Percentiles rank a stretch among this genome's conserved stretches.
phyloP scores from a whole-genome alignment of 352 stramenopile genomes.

The Globisporangium polare region DNA sequence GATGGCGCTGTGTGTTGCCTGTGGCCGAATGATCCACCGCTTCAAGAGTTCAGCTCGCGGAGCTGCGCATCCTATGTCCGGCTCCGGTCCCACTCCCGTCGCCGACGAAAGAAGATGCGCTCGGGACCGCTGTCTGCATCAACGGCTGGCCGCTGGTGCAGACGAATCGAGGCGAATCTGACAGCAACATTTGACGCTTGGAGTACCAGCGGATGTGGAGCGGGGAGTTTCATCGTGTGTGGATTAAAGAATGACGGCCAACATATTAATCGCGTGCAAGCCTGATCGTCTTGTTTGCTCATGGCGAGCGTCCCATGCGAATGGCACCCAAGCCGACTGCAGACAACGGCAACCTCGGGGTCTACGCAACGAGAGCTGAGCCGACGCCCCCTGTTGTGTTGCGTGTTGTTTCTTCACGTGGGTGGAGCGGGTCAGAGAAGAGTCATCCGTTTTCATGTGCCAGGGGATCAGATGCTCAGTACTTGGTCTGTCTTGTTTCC shows the following conservation, averaged over 20 bases:
- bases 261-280: neutral
- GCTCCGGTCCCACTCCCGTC: neutral
- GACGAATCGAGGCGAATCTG: constrained; percentile 8
- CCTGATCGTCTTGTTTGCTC: no score
- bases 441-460: neutral
- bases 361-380: neutral
- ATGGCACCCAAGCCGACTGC: neutral
- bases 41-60: neutral
- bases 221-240: neutral
- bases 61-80: neutral
- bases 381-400: neutral
- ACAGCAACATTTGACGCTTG: neutral
- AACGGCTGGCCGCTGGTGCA: neutral
- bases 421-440: neutral
- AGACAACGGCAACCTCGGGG: neutral
- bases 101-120: neutral
- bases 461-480: neutral
- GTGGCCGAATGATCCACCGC: neutral
- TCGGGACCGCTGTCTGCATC: neutral
- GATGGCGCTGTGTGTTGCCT: neutral
- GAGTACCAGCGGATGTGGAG: neutral
- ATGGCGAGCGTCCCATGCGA: neutral
- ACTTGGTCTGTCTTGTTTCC: neutral
- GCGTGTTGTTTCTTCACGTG: neutral
- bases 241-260: neutral